phyloP scores from a whole-genome alignment of 441 rosid species.

The Adansonia rubrostipa region DNA sequence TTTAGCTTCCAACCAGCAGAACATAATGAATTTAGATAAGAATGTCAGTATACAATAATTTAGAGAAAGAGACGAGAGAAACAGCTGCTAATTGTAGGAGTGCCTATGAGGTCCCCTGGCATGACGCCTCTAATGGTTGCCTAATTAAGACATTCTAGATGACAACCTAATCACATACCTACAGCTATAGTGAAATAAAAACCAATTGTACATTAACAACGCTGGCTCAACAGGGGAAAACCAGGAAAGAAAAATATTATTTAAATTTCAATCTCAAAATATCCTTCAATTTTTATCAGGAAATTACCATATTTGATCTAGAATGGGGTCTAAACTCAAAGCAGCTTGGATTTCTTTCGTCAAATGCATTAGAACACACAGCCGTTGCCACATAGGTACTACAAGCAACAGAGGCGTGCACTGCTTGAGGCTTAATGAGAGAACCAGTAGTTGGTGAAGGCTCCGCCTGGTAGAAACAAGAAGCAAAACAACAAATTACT shows the following conservation, averaged over 20 bases:
- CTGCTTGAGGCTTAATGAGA: conserved; percentile 59
- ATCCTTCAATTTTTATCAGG: conserved; percentile 18
- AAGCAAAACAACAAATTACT: conserved; percentile 27
- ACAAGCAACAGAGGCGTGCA: conserved; percentile 47
- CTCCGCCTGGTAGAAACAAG: conserved; percentile 61
- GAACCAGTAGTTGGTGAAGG: conserved; percentile 98
- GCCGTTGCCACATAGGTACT: conserved; percentile 44
- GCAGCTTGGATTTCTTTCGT: conserved; percentile 50
- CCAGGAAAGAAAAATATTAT: not conserved
- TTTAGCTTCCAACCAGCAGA: conserved; percentile 21
- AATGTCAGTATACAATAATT: conserved; percentile 2
- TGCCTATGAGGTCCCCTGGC: not conserved
- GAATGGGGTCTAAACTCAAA: conserved; percentile 81
- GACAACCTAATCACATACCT: conserved; percentile 2
- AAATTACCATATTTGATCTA: conserved; percentile 65
- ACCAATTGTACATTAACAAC: not conserved
- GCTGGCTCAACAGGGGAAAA: not conserved
- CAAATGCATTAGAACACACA: conserved; percentile 43
- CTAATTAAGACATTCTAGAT: not conserved
- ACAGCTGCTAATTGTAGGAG: not conserved
- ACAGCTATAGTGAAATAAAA: not conserved
- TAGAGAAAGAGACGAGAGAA: not conserved
- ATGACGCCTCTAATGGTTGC: conserved; percentile 1
- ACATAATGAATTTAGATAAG: conserved; percentile 20
- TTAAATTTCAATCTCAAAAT: conserved; percentile 9